Evolutionary conservation across 1,284 basidiomycete species (phyloP).

Genomic region (Xerocomus cyaneibrunnescens): DNA sequence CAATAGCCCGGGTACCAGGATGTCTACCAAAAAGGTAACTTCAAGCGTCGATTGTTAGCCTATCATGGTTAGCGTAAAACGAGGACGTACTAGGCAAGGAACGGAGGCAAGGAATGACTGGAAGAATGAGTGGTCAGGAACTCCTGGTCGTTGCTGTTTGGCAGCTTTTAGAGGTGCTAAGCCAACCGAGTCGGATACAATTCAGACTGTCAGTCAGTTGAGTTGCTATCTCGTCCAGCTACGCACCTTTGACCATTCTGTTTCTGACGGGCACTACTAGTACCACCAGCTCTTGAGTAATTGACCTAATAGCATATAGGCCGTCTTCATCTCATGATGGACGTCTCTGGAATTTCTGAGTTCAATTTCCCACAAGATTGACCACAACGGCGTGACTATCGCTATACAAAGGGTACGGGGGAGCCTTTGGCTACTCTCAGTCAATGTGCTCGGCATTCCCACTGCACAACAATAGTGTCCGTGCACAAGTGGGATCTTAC

Average conservation of each 20-base stretch:
- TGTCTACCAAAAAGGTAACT: conserved; percentile 4
- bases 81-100: conserved; percentile 11
- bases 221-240: conserved; percentile 7
- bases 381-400: too few species aligned
- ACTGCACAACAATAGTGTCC: too few species aligned
- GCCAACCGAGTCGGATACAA: not conserved
- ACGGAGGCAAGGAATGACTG: conserved; percentile 7
- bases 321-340: not conserved
- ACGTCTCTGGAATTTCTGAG: too few species aligned
- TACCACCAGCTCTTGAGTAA: too few species aligned
- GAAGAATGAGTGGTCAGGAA: not conserved
- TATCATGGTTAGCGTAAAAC: not conserved
- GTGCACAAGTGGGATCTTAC: too few species aligned
- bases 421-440: too few species aligned
- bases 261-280: not conserved
- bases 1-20: not conserved
- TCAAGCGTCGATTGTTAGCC: not conserved
- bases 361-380: too few species aligned
- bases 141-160: not conserved
- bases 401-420: too few species aligned
- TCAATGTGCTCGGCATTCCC: too few species aligned
- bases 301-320: too few species aligned
- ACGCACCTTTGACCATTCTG: conserved; percentile 1
- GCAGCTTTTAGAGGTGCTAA: not conserved
- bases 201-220: conserved; percentile 3